Conservation (phyloP, 2,329 filamentous ascomycete species). For the Fusarium sp. region DNA sequence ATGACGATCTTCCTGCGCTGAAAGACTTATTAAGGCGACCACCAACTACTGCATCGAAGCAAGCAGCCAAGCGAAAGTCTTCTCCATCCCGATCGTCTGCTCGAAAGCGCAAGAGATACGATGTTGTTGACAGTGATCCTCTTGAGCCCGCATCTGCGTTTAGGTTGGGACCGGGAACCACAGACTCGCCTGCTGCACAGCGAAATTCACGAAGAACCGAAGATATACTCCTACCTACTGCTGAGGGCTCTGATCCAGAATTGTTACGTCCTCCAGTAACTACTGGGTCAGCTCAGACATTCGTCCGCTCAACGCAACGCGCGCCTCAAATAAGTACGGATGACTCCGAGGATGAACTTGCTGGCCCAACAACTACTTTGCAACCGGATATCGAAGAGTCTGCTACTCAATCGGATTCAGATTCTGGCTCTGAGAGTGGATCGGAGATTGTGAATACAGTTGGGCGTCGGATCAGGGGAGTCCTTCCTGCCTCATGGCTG, state of each 20-base stretch:
- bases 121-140: constrained; percentile 50
- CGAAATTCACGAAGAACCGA: constrained; percentile 37
- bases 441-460: constrained; percentile 56
- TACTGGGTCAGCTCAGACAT: background rate
- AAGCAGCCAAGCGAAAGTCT: constrained; percentile 39
- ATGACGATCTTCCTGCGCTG: constrained; percentile 55
- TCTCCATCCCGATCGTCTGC: constrained; percentile 44
- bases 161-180: constrained; percentile 17
- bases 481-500: constrained; percentile 76
- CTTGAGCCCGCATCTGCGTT: constrained; percentile 44
- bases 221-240: background rate
- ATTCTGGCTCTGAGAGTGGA: constrained; percentile 56
- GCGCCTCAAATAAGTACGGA: constrained; percentile 26
- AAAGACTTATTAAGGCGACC: constrained; percentile 50
- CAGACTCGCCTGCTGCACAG: constrained; percentile 42
- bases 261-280: background rate
- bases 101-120: constrained; percentile 49
- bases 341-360: constrained; percentile 45
- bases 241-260: background rate
- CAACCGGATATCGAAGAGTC: constrained; percentile 15
- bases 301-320: constrained; percentile 6
- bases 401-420: constrained; percentile 49
- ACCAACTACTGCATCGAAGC: constrained; percentile 24
- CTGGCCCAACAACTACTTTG: constrained; percentile 6
- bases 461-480: constrained; percentile 66